Percentiles rank a stretch among this genome's conserved stretches.
Conservation (phyloP, 768 basidiomycete genomes). For the Phaffia tasmanica region DNA sequence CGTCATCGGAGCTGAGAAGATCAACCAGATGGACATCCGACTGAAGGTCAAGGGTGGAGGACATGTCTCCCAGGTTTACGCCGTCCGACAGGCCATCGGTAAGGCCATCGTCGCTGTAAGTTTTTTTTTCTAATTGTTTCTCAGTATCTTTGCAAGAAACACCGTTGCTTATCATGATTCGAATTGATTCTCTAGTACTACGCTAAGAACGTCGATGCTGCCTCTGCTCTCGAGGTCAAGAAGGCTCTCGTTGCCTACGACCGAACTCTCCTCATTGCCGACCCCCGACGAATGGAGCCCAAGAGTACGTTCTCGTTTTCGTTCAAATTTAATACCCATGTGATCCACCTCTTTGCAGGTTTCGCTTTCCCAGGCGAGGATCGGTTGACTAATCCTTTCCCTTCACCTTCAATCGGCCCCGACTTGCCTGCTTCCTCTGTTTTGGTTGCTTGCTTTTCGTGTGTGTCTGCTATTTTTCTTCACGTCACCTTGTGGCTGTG, state of each 20-base stretch:
- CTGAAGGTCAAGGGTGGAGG: slow-evolving; percentile 98
- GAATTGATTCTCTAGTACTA: slow-evolving; percentile 43
- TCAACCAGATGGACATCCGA: slow-evolving; percentile 81
- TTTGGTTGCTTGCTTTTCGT: neutral
- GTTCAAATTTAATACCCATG: slow-evolving; percentile 2
- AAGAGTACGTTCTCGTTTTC: slow-evolving; percentile 53
- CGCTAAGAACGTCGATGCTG: slow-evolving; percentile 97
- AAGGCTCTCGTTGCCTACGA: slow-evolving; percentile 96
- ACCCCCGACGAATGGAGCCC: slow-evolving; percentile 83
- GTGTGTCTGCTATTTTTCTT: neutral
- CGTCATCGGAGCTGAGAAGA: slow-evolving; percentile 80
- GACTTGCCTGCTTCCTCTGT: neutral
- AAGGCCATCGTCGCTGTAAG: slow-evolving; percentile 89
- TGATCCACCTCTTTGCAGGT: slow-evolving; percentile 13
- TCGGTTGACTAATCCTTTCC: slow-evolving; percentile 18
- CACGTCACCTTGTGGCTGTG: neutral
- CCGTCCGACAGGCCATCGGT: slow-evolving; percentile 95
- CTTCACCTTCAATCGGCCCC: neutral
- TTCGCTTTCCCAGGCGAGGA: slow-evolving; percentile 23
- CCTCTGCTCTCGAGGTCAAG: slow-evolving; percentile 92
- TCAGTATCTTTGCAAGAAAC: neutral
- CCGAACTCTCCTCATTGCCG: slow-evolving; percentile 45
- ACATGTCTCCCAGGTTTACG: slow-evolving; percentile 97
- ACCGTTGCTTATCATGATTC: neutral
- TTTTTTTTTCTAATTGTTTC: slow-evolving; percentile 12